These are phyloP conservation scores for Aspergillus arachidicola DNA, from an alignment of 2,329 filamentous ascomycete species.

Conservation along the genomic window DNA sequence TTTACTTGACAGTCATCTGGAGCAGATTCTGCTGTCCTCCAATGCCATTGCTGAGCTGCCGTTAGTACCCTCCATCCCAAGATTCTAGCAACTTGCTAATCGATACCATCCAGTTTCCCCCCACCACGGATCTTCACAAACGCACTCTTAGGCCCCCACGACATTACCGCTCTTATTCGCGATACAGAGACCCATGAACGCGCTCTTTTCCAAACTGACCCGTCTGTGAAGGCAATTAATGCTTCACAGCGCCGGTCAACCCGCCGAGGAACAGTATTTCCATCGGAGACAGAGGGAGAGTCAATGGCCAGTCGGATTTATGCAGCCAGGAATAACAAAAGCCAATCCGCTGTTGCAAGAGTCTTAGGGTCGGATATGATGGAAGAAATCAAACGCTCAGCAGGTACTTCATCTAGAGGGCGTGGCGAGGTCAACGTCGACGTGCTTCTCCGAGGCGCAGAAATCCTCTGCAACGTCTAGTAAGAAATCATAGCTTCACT, in stretches of 20 bases:
- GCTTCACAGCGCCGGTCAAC: conserved; percentile 50
- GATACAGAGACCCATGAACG: conserved; percentile 95
- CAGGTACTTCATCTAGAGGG: conserved; percentile 56
- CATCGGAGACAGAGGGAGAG: conserved; percentile 38
- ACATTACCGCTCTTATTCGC: conserved; percentile 92
- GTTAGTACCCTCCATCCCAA: conserved; percentile 50
- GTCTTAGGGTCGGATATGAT: conserved; percentile 88
- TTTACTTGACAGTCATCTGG: conserved; percentile 69
- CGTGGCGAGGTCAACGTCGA: conserved; percentile 82
- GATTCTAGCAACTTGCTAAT: conserved; percentile 2
- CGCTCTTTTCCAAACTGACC: conserved; percentile 89
- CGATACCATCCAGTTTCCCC: conserved; percentile 66
- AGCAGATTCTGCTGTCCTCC: conserved; percentile 76
- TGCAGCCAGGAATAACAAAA: conserved; percentile 60
- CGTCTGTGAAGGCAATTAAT: conserved; percentile 57
- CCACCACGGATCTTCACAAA: conserved; percentile 95
- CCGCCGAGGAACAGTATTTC: conserved; percentile 54
- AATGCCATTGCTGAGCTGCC: conserved; percentile 74
- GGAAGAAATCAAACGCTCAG: conserved; percentile 69
- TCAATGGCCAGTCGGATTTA: conserved; percentile 51
- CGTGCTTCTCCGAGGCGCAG: conserved; percentile 78
- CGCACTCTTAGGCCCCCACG: conserved; percentile 80
- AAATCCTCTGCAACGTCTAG: conserved; percentile 90
- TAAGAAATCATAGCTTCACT: conserved; percentile 38
- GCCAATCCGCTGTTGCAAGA: conserved; percentile 82